Percentiles rank a stretch among this genome's conserved stretches.
Conservation (phyloP, 305 asterid genomes). For the Fraxinus greggii region DNA sequence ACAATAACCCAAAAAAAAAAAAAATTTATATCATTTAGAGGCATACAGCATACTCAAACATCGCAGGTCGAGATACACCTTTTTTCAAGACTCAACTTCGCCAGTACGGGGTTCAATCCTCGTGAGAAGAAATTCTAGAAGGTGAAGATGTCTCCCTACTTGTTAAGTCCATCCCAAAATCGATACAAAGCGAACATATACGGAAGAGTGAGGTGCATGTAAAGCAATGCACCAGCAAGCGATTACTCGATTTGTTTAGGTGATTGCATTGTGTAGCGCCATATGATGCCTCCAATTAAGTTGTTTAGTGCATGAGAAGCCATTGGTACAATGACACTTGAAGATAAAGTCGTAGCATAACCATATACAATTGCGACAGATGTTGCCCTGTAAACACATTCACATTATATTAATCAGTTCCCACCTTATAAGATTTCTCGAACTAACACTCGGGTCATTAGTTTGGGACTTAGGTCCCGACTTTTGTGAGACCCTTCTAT, state of each 20-base stretch:
- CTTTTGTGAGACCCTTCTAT: background rate
- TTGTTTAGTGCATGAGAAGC: conserved; percentile 88
- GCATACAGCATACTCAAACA: background rate
- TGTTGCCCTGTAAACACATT: conserved; percentile 63
- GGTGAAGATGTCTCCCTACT: background rate
- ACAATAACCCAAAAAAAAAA: background rate
- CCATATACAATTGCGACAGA: conserved; percentile 81
- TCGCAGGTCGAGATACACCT: background rate
- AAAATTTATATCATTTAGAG: background rate
- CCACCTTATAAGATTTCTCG: background rate
- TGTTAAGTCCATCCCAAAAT: background rate
- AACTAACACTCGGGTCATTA: background rate
- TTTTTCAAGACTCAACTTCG: background rate
- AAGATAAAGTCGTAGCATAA: conserved; percentile 50
- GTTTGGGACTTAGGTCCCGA: background rate
- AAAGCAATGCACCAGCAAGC: background rate
- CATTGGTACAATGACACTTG: conserved; percentile 67
- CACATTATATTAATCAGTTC: background rate
- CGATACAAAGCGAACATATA: background rate
- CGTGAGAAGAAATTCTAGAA: background rate
- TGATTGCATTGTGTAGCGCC: conserved; percentile 59
- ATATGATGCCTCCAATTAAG: conserved; percentile 62
- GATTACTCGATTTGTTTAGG: conserved; percentile 33
- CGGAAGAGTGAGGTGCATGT: background rate
- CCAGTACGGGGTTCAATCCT: background rate